Base-by-base conservation (phyloP, 2,329 filamentous ascomycete species). In the Penicillium crustosum region DNA sequence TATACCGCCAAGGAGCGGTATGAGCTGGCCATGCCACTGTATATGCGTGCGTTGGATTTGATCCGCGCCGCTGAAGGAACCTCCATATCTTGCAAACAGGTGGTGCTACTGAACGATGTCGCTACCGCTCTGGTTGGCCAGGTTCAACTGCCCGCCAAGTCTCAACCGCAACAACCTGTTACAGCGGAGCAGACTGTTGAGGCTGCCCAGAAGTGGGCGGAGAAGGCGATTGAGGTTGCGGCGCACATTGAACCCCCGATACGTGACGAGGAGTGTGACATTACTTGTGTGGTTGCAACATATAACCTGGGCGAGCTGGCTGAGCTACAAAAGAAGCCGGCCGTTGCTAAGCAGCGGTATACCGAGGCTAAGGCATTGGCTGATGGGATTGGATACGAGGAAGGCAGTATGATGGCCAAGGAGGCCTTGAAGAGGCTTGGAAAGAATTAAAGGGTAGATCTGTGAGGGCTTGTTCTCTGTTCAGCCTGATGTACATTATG, bases 271-370 rank as follows among this genome's bases (percentile, higher is more conserved):
- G 91, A 96, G 69, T 97, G 93, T 69, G 91, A 96, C 71, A 75
- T 89, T 55, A 90, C 89, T 1, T 97, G 93, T 69, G 89, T 89
- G 2, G 89, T 89, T 6, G 89, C 93, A 8, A 86, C 90, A n/a
- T 89, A 91, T 73, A 96, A 95, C 70, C 83, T 96, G 53, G 93
- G 87, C 25, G 90, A 95, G 67, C 88, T 97, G 65, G 88, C 90
- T 0, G 86, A 89, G 63, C 87, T 94, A 83, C 77, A 87, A 59
- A 88, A 89, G 1, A 83, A 89, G 66, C 68, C 80, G 1, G 78
- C 78, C 4, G 82, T 89, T 63, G 92, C 93, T 2, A 82, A 82
- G 66, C 81, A 80, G 65, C 84, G 83, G 69, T 96, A 90, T 69
- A 77, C 82, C 53, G 84, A 95, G 70, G 88, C 89, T 10, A 82